Conservation (phyloP, 164 flowering plant genomes). For the Berberis vulgaris region DNA sequence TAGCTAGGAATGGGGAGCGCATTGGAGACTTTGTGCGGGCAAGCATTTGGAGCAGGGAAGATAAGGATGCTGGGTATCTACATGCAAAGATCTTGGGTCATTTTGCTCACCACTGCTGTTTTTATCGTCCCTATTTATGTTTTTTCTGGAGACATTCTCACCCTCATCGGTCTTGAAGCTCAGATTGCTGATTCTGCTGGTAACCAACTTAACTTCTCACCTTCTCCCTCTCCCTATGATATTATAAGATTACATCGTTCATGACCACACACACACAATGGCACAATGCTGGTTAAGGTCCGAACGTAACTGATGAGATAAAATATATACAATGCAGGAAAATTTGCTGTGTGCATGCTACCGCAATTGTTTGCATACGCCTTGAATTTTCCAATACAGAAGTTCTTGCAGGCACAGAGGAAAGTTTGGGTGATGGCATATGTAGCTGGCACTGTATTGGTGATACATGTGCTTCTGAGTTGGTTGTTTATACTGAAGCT, state of each 20-base stretch:
- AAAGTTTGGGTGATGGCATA: too few relatives aligned
- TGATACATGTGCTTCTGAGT: constrained; percentile 37
- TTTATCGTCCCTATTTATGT: neutral
- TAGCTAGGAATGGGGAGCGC: constrained; percentile 65
- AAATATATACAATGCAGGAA: constrained; percentile 21
- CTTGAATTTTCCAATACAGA: constrained; percentile 45
- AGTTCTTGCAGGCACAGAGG: too few relatives aligned
- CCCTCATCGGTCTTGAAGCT: constrained; percentile 29
- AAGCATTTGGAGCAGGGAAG: constrained; percentile 59
- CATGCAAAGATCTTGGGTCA: constrained; percentile 72
- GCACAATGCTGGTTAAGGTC: too few relatives aligned
- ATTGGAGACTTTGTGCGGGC: constrained; percentile 61
- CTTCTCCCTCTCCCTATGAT: too few relatives aligned
- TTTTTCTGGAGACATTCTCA: constrained; percentile 11
- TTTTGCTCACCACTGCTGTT: constrained; percentile 18
- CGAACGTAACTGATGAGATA: too few relatives aligned
- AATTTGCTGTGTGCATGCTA: constrained; percentile 51
- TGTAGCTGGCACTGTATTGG: constrained; percentile 23
- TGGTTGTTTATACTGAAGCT: constrained; percentile 51
- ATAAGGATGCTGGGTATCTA: constrained; percentile 26
- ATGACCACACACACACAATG: too few relatives aligned
- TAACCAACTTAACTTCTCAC: neutral
- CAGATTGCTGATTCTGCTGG: constrained; percentile 41
- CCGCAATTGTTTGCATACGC: constrained; percentile 64
- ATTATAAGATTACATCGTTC: too few relatives aligned